phyloP scores from a whole-genome alignment of 2,329 filamentous ascomycete genomes.

The Aspergillus nomiae region DNA sequence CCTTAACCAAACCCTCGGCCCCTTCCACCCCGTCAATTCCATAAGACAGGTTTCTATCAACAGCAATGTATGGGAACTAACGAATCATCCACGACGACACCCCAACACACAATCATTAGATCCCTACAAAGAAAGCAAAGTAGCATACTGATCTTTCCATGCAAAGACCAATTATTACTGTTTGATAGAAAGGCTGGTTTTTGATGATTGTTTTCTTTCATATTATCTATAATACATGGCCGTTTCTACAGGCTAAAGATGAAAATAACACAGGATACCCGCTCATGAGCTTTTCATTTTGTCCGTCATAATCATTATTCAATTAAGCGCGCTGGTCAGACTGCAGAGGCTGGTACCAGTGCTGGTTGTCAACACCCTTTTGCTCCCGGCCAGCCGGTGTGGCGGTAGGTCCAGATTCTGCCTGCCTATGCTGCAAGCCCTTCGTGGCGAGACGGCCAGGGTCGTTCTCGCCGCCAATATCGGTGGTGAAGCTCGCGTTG shows the following conservation, averaged over 20 bases:
- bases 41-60: background rate
- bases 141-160: background rate
- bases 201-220: background rate
- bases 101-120: background rate
- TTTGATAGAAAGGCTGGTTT: background rate
- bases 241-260: background rate
- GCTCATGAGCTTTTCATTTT: slow-evolving; percentile 12
- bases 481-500: slow-evolving; percentile 54
- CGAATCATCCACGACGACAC: background rate
- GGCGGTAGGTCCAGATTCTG: slow-evolving; percentile 31
- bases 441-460: slow-evolving; percentile 53
- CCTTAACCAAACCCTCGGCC: no score
- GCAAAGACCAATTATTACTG: background rate
- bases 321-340: slow-evolving; percentile 32
- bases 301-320: slow-evolving; percentile 3
- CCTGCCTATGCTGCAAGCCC: slow-evolving; percentile 34
- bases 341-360: slow-evolving; percentile 27
- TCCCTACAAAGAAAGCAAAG: background rate
- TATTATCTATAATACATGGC: slow-evolving; percentile 7
- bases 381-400: slow-evolving; percentile 25
- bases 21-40: background rate
- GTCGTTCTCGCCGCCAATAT: slow-evolving; percentile 59
- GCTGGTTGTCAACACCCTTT: slow-evolving; percentile 26
- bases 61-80: slow-evolving; percentile 3
- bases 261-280: background rate